Conservation (phyloP, 2,329 filamentous ascomycete species). For the Graphiopsis chlorocephala region DNA sequence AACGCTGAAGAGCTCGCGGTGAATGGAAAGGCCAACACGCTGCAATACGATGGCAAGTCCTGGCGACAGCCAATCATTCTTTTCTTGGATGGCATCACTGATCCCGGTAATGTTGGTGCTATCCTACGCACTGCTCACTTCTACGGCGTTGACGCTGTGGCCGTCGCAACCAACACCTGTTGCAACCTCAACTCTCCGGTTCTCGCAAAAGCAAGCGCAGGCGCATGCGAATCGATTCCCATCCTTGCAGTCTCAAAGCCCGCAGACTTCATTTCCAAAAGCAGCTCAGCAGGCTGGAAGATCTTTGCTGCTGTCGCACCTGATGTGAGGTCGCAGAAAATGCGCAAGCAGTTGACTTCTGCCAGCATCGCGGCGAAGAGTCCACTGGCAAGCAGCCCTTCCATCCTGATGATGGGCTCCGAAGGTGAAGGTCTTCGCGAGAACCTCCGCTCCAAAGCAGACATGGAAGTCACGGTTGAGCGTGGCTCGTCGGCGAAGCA, state of each 20-base stretch:
- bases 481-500: slow-evolving; percentile 16
- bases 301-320: slow-evolving; percentile 71
- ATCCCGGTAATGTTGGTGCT: slow-evolving; percentile 86
- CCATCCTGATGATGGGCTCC: slow-evolving; percentile 77
- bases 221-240: slow-evolving; percentile 76
- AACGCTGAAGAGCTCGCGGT: slow-evolving; percentile 65
- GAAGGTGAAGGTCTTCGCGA: slow-evolving; percentile 73
- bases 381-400: slow-evolving; percentile 52
- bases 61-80: slow-evolving; percentile 67
- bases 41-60: slow-evolving; percentile 44
- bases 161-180: slow-evolving; percentile 68
- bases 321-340: slow-evolving; percentile 16
- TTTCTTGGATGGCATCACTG: slow-evolving; percentile 68
- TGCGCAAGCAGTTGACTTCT: slow-evolving; percentile 18
- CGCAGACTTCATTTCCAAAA: slow-evolving; percentile 66
- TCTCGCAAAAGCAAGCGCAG: slow-evolving; percentile 82
- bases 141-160: slow-evolving; percentile 82
- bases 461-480: slow-evolving; percentile 62
- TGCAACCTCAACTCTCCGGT: slow-evolving; percentile 73
- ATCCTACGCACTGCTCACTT: slow-evolving; percentile 87
- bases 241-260: slow-evolving; percentile 69
- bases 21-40: slow-evolving; percentile 63
- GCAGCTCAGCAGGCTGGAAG: slow-evolving; percentile 71
- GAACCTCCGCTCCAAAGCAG: slow-evolving; percentile 62
- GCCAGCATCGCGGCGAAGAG: slow-evolving; percentile 20